Conservation (phyloP, 352 stramenopile species). For the Phytophthora cryptogea region DNA sequence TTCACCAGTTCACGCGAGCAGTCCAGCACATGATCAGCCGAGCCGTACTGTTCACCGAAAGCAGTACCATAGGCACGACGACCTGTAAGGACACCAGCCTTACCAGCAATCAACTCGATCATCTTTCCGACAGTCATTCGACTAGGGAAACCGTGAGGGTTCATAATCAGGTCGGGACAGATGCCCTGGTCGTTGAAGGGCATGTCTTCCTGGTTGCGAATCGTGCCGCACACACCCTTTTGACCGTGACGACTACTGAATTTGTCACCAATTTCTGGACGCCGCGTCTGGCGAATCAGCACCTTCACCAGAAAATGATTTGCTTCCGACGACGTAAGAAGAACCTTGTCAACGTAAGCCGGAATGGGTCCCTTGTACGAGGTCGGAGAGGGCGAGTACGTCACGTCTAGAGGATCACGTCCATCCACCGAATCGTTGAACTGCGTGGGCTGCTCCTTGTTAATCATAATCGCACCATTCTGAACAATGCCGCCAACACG, state of each 20-base stretch:
- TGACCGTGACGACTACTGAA: slow-evolving; percentile 99
- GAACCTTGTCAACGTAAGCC: slow-evolving; percentile 98
- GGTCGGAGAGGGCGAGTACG: slow-evolving; percentile 87
- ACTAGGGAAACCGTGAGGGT: slow-evolving; percentile 99
- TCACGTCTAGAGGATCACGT: slow-evolving; percentile 73
- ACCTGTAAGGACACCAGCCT: slow-evolving; percentile 97
- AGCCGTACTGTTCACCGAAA: slow-evolving; percentile 98
- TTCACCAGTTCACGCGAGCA: slow-evolving; percentile 94
- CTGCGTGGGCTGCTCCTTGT: slow-evolving; percentile 97
- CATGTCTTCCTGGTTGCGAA: slow-evolving; percentile 97
- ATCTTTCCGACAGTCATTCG: slow-evolving; percentile 99
- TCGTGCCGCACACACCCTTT: slow-evolving; percentile 99
- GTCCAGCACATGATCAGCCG: slow-evolving; percentile 92
- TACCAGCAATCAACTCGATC: slow-evolving; percentile 99
- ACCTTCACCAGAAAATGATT: slow-evolving; percentile 99
- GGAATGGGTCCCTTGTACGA: slow-evolving; percentile 96
- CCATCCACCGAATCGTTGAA: slow-evolving; percentile 89
- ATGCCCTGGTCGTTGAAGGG: slow-evolving; percentile 99
- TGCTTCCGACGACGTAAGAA: slow-evolving; percentile 98
- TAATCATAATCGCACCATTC: slow-evolving; percentile 97
- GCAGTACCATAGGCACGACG: slow-evolving; percentile 98
- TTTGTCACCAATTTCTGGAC: slow-evolving; percentile 99
- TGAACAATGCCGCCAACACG: slow-evolving; percentile 89
- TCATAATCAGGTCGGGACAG: slow-evolving; percentile 99
- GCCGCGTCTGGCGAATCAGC: slow-evolving; percentile 94